Conservation (phyloP, 305 asterid genomes). For the Ilex paraguariensis region DNA sequence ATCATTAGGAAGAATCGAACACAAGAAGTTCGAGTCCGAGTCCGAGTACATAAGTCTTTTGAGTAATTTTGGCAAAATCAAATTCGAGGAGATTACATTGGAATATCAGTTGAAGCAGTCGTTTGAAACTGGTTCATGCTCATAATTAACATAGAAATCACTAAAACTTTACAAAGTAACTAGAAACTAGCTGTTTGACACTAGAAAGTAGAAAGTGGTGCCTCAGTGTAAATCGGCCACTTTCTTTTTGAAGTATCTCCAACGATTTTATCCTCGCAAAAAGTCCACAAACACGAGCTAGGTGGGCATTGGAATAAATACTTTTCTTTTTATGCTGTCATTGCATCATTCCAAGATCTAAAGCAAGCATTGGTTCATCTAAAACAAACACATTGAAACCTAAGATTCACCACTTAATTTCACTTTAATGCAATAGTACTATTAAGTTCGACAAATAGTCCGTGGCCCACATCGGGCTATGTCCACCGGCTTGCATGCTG, state of each 20-base stretch:
- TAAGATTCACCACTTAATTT: no score
- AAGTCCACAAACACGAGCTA: not conserved
- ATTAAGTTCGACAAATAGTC: no score
- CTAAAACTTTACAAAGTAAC: not conserved
- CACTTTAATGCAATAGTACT: no score
- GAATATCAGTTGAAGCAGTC: not conserved
- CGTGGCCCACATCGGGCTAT: no score
- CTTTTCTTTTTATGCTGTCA: slow-evolving; percentile 1
- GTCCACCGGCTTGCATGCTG: no score
- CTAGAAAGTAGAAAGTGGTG: not conserved
- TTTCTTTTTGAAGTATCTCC: not conserved
- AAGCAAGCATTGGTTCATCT: no score
- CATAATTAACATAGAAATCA: not conserved
- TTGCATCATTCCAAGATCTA: not conserved
- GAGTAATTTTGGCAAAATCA: no score
- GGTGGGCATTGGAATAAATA: not conserved
- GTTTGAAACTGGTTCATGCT: no score
- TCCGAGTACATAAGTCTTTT: no score
- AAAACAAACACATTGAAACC: no score
- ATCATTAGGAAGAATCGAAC: no score
- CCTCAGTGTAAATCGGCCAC: not conserved
- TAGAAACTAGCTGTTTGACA: not conserved
- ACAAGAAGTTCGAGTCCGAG: no score
- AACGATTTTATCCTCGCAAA: slow-evolving; percentile 2
- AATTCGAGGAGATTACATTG: not conserved